Percentiles rank a stretch among this genome's conserved stretches.
These are phyloP conservation scores for Colletotrichum chrysophilum DNA, from an alignment of 2,329 filamentous ascomycete species.

Conservation along the genomic window DNA sequence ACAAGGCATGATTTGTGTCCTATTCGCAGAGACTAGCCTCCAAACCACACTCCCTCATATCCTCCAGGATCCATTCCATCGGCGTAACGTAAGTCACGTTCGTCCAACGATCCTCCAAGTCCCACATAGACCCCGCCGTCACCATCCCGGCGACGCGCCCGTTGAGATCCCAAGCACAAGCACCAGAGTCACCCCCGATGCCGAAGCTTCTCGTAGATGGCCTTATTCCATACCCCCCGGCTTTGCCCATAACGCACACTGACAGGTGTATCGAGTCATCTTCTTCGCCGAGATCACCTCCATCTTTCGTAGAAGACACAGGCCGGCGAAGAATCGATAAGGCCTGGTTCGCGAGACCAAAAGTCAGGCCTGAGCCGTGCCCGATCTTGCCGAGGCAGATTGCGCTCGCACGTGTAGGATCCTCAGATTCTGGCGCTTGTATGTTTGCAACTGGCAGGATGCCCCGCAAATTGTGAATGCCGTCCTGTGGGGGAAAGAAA, in stretches of 20 bases:
- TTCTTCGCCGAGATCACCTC: neutral
- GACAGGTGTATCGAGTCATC: neutral
- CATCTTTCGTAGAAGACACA: neutral
- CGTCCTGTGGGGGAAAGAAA: neutral
- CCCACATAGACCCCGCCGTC: neutral
- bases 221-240: too few species aligned
- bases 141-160: neutral
- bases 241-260: neutral
- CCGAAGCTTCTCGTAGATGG: neutral
- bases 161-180: neutral
- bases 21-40: neutral
- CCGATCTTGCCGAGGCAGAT: neutral
- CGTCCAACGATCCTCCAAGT: neutral
- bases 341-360: neutral
- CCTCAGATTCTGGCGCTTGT: neutral
- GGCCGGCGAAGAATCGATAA: neutral
- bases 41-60: neutral
- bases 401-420: neutral
- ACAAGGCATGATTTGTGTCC: neutral
- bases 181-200: neutral
- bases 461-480: neutral
- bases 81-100: neutral
- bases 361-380: neutral
- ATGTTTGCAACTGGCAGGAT: neutral
- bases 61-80: neutral